Evolutionary conservation across 2,329 filamentous ascomycete genomes (phyloP).

Genomic region (Aspergillus spinulosporus): DNA sequence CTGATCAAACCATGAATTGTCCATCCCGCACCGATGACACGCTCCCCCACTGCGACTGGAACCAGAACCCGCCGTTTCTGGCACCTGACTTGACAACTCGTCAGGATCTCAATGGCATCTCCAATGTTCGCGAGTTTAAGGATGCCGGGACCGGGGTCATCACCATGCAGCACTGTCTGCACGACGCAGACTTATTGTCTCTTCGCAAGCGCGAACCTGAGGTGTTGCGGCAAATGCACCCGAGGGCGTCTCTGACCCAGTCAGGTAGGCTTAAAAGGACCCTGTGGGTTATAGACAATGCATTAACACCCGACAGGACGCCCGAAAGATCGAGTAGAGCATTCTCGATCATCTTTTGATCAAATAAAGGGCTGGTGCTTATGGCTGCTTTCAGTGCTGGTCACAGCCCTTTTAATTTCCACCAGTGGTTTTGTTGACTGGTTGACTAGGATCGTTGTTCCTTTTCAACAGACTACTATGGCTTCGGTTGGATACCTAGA

Average conservation of each 20-base stretch:
- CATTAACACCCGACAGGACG: slow-evolving; percentile 22
- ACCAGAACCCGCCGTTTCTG: slow-evolving; percentile 55
- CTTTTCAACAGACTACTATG: neutral
- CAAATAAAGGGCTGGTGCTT: slow-evolving; percentile 24
- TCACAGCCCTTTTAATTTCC: slow-evolving; percentile 27
- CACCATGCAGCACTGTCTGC: neutral
- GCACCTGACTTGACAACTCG: slow-evolving; percentile 54
- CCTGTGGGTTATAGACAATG: neutral
- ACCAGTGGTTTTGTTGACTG: slow-evolving; percentile 18
- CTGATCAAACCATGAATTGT: slow-evolving; percentile 50
- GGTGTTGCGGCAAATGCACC: neutral
- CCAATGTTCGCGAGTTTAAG: slow-evolving; percentile 51
- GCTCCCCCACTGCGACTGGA: slow-evolving; percentile 53
- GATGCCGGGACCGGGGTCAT: slow-evolving; percentile 10
- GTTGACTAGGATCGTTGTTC: slow-evolving; percentile 6
- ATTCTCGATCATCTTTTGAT: slow-evolving; percentile 13
- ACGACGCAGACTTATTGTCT: slow-evolving; percentile 1
- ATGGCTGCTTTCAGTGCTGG: slow-evolving; percentile 31
- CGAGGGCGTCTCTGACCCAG: slow-evolving; percentile 31
- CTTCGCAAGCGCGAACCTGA: slow-evolving; percentile 3
- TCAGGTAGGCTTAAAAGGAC: slow-evolving; percentile 26
- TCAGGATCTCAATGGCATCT: slow-evolving; percentile 58
- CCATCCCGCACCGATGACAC: slow-evolving; percentile 55
- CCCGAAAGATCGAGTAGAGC: slow-evolving; percentile 13
- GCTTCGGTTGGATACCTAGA: neutral